A percentile compares a stretch with the other conserved stretches of the same genome.
These are phyloP conservation scores for Magnusiomyces ingens DNA, from an alignment of 1,139 yeast genomes.

Conservation along the genomic window DNA sequence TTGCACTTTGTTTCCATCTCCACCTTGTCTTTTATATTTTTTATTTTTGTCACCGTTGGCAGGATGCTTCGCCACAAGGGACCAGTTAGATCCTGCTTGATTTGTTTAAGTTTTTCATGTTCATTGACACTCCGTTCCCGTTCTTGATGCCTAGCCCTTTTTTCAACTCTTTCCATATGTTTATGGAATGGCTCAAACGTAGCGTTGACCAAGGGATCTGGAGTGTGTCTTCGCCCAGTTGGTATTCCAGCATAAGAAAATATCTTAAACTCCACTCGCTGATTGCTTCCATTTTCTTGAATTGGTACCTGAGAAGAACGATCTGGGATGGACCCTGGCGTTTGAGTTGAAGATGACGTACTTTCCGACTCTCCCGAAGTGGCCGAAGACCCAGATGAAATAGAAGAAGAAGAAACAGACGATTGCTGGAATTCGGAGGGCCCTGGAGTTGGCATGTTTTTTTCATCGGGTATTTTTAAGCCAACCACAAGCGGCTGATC, in stretches of 20 bases:
- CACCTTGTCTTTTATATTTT: conserved; percentile 39
- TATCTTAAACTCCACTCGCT: conserved; percentile 6
- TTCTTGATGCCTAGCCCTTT: conserved; percentile 54
- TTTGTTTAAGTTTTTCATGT: conserved; percentile 44
- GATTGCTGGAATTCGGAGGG: too few species aligned
- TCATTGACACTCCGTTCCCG: conserved; percentile 45
- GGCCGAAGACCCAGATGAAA: too few species aligned
- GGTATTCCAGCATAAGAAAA: conserved; percentile 11
- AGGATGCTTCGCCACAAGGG: conserved; percentile 52
- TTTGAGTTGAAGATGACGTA: too few species aligned
- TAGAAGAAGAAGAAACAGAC: too few species aligned
- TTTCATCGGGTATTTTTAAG: too few species aligned
- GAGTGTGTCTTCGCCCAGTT: conserved; percentile 13
- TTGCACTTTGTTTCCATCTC: conserved; percentile 48
- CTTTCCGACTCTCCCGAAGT: too few species aligned
- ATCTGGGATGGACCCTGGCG: too few species aligned
- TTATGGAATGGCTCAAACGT: conserved; percentile 42
- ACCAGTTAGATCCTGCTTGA: conserved; percentile 42
- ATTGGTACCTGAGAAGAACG: too few species aligned
- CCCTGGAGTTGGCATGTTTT: too few species aligned
- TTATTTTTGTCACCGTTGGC: conserved; percentile 48
- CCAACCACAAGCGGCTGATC: too few species aligned
- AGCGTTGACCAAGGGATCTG: conserved; percentile 10
- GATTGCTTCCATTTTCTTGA: neutral
- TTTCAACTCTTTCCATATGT: conserved; percentile 61